Percentiles rank a stretch among this genome's conserved stretches.
Evolutionary conservation across 257 asterid species (phyloP).

Genomic region (Solanum etuberosum): DNA sequence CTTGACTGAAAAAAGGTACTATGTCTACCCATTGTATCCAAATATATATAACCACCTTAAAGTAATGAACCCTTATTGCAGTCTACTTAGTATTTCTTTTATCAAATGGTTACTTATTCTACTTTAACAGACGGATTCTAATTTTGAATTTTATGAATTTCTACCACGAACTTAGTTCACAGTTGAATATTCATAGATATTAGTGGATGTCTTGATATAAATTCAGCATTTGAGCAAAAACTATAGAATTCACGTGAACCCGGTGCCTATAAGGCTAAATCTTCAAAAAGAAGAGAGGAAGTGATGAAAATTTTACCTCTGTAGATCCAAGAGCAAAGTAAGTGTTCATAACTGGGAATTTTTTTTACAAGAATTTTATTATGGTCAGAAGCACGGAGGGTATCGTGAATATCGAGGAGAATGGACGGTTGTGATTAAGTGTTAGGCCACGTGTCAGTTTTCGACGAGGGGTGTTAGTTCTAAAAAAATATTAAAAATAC

Average conservation of each 20-base stretch:
- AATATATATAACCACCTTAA: neutral
- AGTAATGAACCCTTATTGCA: neutral
- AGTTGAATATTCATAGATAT: too few relatives aligned
- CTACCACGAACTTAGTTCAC: too few relatives aligned
- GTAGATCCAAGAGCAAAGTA: neutral
- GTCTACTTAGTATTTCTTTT: neutral
- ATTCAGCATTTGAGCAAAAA: too few relatives aligned
- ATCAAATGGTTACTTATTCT: too few relatives aligned
- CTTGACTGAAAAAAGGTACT: slow-evolving; percentile 41
- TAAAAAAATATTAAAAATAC: too few relatives aligned
- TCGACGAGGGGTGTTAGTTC: neutral
- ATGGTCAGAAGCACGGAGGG: neutral
- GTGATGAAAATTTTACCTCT: neutral
- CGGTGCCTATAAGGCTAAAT: too few relatives aligned
- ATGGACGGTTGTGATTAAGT: neutral
- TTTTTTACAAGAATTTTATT: too few relatives aligned
- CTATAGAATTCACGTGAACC: too few relatives aligned
- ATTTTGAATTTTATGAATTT: too few relatives aligned
- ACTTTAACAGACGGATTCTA: too few relatives aligned
- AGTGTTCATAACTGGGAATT: too few relatives aligned
- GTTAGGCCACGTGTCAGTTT: neutral
- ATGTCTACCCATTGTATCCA: neutral
- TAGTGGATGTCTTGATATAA: too few relatives aligned
- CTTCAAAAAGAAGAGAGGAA: neutral
- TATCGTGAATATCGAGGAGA: neutral